Percentiles rank a stretch among this genome's conserved stretches.
Evolutionary conservation across 2,329 filamentous ascomycete genomes (phyloP).

Genomic region (Colletotrichum sp.): DNA sequence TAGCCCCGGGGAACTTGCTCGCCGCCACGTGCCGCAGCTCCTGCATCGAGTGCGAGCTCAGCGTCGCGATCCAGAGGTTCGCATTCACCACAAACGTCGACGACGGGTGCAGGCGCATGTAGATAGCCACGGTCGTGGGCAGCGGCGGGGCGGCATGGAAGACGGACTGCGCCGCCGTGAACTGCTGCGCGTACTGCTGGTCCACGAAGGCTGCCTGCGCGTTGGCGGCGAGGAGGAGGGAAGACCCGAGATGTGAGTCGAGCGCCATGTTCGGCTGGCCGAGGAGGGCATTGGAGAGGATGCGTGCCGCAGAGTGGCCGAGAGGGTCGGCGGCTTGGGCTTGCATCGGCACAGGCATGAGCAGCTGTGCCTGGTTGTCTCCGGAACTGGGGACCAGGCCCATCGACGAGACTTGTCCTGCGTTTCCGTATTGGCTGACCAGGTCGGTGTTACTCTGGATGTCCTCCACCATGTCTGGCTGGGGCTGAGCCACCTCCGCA

Average conservation of each 20-base stretch:
- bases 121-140: slow-evolving; percentile 57
- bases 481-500: not conserved
- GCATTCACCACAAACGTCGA: slow-evolving; percentile 57
- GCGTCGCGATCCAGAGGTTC: slow-evolving; percentile 70
- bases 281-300: slow-evolving; percentile 7
- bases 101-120: slow-evolving; percentile 71
- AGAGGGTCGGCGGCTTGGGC: slow-evolving; percentile 5
- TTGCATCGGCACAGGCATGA: slow-evolving; percentile 17
- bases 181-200: slow-evolving; percentile 35
- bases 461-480: slow-evolving; percentile 19
- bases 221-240: slow-evolving; percentile 42
- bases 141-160: slow-evolving; percentile 25
- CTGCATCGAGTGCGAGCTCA: slow-evolving; percentile 61
- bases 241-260: slow-evolving; percentile 40
- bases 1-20: slow-evolving; percentile 63
- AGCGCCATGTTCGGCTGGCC: slow-evolving; percentile 28
- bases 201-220: slow-evolving; percentile 39
- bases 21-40: slow-evolving; percentile 68
- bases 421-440: slow-evolving; percentile 2
- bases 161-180: slow-evolving; percentile 26
- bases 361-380: slow-evolving; percentile 6
- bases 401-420: slow-evolving; percentile 15
- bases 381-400: slow-evolving; percentile 4
- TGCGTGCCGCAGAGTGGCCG: slow-evolving; percentile 3
- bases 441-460: not conserved